Base-by-base conservation (phyloP, 2,329 filamentous ascomycete species). In the Zymoseptoria tritici region DNA sequence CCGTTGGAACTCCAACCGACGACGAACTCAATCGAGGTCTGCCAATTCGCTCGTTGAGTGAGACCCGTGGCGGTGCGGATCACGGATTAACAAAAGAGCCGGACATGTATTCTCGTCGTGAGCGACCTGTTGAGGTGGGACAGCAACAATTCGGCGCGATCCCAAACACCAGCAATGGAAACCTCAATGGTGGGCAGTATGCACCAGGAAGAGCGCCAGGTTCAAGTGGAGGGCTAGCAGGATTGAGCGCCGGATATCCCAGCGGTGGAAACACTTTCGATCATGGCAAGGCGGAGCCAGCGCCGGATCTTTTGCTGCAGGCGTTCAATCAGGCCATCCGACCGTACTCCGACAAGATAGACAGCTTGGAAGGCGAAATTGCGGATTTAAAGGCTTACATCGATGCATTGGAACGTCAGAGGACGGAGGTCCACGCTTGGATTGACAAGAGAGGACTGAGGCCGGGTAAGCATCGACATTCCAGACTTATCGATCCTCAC, bases 371-470 rank as follows among this genome's bases (percentile, higher is more conserved):
- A 72, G 74, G 68, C 60, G 78, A 82, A 73, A 72, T 81, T 54
- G 77, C 77, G 56, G 80, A 82, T 66, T 69, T 81, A 70, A 75
- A 77, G 62, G 71, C 74, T 9, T 81, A 78, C 72, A 73, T 82
- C 56, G 78, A 81, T 69, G 74, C 78, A 68, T 70, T 82, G 62
- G 79, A 82, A 71, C 72, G 75, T 62, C 78, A 81, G 74, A 73
- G 79, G 62, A 73, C 74, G 26, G 80, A 82, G 60, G 77, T 82
- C 36, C 78, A 81, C 69, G 75, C 76, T 54, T 82, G 80, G 80
- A 82, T 82, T 58, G 80, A 82, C 72, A 82, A 82, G 75, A 74
- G 80, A 49, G 80, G 80, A 21, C 66, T 82, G 55, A 72, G 80
- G 68, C 80, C 80, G 62, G 80, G 80, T 81, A 72, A 60, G 76